A percentile compares a stretch with the other conserved stretches of the same genome.
These are phyloP conservation scores for Hemerocallis citrina DNA, from an alignment of 106 monocot genomes.

Conservation along the genomic window DNA sequence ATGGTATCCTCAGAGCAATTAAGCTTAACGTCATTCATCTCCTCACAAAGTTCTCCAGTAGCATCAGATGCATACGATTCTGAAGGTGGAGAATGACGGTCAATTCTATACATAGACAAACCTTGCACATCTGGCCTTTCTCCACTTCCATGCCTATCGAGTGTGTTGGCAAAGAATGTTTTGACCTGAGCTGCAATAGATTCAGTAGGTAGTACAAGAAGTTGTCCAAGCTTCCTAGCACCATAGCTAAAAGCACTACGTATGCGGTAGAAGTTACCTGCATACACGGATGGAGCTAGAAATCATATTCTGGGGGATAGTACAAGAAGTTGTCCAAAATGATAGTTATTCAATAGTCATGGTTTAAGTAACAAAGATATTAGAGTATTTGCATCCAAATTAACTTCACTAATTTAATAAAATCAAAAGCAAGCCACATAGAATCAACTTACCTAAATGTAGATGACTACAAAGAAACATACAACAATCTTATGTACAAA, in stretches of 20 bases:
- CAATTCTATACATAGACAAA: neutral
- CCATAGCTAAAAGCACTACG: slow-evolving; percentile 85
- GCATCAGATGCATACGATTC: slow-evolving; percentile 2
- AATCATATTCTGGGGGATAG: neutral
- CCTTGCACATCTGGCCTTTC: slow-evolving; percentile 66
- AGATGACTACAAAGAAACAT: neutral
- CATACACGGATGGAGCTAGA: neutral
- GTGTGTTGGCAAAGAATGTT: slow-evolving; percentile 64
- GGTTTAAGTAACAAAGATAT: too few species aligned
- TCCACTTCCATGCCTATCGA: slow-evolving; percentile 64
- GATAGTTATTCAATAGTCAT: too few species aligned
- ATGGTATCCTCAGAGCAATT: slow-evolving; percentile 10
- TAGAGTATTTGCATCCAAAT: too few species aligned
- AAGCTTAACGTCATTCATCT: slow-evolving; percentile 16
- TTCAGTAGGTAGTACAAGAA: slow-evolving; percentile 44
- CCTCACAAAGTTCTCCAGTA: slow-evolving; percentile 14
- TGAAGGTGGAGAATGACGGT: too few species aligned
- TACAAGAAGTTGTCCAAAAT: too few species aligned
- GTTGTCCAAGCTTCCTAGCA: slow-evolving; percentile 67
- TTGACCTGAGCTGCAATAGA: slow-evolving; percentile 39
- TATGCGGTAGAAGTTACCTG: slow-evolving; percentile 83
- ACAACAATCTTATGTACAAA: neutral
- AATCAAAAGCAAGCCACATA: too few species aligned
- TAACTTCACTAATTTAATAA: too few species aligned
- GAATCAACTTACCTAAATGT: neutral